Evolutionary conservation across 2,329 filamentous ascomycete species (phyloP).

Genomic region (Ophiobolus disseminans): DNA sequence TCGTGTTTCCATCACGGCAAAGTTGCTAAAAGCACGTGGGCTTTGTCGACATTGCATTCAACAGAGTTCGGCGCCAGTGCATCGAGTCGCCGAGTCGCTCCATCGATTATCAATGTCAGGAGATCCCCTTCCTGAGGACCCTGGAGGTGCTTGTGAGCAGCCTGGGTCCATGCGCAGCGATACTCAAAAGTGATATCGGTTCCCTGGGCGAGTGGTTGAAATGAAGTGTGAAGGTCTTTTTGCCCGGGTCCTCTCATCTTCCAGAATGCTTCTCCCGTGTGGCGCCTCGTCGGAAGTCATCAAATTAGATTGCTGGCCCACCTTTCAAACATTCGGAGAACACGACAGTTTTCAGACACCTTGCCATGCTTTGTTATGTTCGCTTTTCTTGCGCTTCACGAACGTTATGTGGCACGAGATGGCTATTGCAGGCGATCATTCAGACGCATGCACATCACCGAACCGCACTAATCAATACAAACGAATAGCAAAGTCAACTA

Average conservation of each 20-base stretch:
- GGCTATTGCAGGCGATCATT: no score
- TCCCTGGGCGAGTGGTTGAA: conserved; percentile 20
- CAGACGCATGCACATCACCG: no score
- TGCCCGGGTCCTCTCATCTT: conserved; percentile 33
- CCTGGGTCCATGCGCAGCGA: conserved; percentile 12
- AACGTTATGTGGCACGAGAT: no score
- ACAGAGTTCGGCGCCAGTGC: conserved; percentile 17
- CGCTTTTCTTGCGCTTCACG: conserved; percentile 1
- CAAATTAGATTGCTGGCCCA: conserved; percentile 42
- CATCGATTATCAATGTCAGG: conserved; percentile 16
- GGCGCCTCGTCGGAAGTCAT: conserved; percentile 30
- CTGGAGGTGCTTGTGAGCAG: conserved; percentile 5
- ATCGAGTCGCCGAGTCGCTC: conserved; percentile 12
- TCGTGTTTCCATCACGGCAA: conserved; percentile 18
- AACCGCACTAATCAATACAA: not conserved
- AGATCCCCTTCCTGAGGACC: conserved; percentile 8
- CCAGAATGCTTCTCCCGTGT: conserved; percentile 42
- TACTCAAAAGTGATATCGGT: conserved; percentile 16
- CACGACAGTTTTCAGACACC: conserved; percentile 11
- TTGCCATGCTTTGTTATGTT: conserved; percentile 10
- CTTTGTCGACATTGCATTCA: conserved; percentile 14
- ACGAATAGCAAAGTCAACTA: not conserved
- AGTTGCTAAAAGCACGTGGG: conserved; percentile 22
- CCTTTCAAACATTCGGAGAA: conserved; percentile 22
- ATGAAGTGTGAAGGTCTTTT: conserved; percentile 19